Evolutionary conservation across 2,329 filamentous ascomycete species (phyloP).

Genomic region (Thermothelomyces thermophilus): DNA sequence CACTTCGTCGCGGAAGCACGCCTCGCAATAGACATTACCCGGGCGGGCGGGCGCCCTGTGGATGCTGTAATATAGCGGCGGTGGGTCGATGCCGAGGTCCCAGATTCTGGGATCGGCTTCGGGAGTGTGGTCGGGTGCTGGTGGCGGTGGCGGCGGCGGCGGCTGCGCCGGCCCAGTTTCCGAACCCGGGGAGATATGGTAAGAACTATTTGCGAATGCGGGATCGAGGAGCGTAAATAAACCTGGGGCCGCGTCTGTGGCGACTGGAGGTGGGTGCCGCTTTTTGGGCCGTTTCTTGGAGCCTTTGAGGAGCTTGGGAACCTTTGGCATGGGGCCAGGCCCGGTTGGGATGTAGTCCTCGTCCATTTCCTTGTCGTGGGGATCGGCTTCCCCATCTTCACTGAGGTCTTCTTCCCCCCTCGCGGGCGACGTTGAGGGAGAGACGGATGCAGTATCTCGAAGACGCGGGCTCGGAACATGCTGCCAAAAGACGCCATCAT

Average conservation of each 20-base stretch:
- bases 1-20: conserved; percentile 16
- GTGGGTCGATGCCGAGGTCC: background rate
- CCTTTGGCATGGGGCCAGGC: background rate
- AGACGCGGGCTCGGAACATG: too few species aligned
- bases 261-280: background rate
- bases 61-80: too few species aligned
- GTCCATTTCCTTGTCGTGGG: conserved; percentile 6
- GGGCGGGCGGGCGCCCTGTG: background rate
- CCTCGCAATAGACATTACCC: conserved; percentile 13
- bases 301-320: background rate
- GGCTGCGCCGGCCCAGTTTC: too few species aligned
- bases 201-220: too few species aligned
- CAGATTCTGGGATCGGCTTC: too few species aligned
- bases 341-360: conserved; percentile 4
- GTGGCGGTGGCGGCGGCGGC: too few species aligned
- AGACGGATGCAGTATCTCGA: too few species aligned
- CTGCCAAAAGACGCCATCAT: too few species aligned
- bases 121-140: too few species aligned
- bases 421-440: too few species aligned
- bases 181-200: too few species aligned
- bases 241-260: background rate
- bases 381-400: background rate
- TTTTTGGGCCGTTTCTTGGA: background rate
- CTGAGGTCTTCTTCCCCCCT: background rate
- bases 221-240: too few species aligned